Base-by-base conservation (phyloP, 208 protist species). In the Angomonas deanei region DNA sequence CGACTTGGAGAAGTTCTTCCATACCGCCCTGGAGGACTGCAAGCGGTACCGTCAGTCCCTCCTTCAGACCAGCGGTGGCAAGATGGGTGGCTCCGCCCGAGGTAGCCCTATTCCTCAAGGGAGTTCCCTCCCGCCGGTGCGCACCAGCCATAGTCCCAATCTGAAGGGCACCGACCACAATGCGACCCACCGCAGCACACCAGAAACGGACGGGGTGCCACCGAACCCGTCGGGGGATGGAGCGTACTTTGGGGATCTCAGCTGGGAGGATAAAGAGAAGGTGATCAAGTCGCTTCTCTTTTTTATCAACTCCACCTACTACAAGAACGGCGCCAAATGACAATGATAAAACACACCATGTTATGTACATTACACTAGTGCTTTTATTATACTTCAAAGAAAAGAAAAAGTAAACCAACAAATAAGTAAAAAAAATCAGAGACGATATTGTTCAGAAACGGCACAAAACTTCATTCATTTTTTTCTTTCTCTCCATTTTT, bases 241-340 rank as follows among this genome's bases (percentile, higher is more conserved):
- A 4, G 74, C 47, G 17, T 79, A 74, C 65, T 68, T 92, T 52
- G 73, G 76, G 2, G 77, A 88, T 19, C 57, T 93, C 10, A 57
- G 78, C 17, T 93, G 86, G 83, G 72, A 79, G 19, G 86, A 90
- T 62, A 93, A 93, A 61, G 86, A 93, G 46, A 85, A 84, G 65
- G 78, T 93, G 19, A 93, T 93, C 63, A 93, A 93, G 64, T 72
- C 86, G 52, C 70, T 93, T 19, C 69, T 93, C 28, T 89, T 88
- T 50, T 93, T 74, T 66, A 80, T 93, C 58, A 93, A 93, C 68
- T 65, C 76, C 31, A 82, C 79, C n/a, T 88, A 80, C 57, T 88
- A 88, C 67, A 64, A 48, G n/a, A 56, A 50, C 54, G 8, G 6
- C 53, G 26, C 15, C 17, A 24, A 23, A 59, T 24, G 28, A 39